Conservation (phyloP, 441 rosid genomes). For the Arabidopsis hybrid region DNA sequence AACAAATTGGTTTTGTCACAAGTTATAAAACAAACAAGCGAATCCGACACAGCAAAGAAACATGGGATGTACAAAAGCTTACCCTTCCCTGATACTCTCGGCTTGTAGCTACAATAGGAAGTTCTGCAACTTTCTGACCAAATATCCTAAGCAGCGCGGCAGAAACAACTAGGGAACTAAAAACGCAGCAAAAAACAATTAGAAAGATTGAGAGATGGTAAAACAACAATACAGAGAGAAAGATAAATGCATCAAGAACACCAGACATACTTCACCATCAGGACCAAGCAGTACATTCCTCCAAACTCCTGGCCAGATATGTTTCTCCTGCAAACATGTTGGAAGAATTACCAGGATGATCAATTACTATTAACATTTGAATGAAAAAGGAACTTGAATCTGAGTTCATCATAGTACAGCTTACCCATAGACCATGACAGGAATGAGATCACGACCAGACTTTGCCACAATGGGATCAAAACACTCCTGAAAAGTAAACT, state of each 20-base stretch:
- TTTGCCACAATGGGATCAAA: conserved; percentile 84
- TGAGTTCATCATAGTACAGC: conserved; percentile 26
- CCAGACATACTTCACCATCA: conserved; percentile 67
- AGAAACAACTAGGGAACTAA: conserved; percentile 81
- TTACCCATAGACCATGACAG: conserved; percentile 95
- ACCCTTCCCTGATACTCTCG: conserved; percentile 94
- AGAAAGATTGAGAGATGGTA: conserved; percentile 5
- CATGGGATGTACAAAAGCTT: conserved; percentile 23
- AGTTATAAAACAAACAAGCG: neutral
- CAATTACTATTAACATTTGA: neutral
- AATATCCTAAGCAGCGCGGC: conserved; percentile 93
- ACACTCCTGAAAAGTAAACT: conserved; percentile 57
- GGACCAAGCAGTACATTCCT: conserved; percentile 79
- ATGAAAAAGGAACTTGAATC: conserved; percentile 9
- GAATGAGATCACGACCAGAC: conserved; percentile 76
- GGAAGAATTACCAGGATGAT: neutral
- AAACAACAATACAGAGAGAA: neutral
- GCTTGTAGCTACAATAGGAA: conserved; percentile 92
- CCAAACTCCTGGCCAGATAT: conserved; percentile 95
- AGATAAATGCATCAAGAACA: neutral
- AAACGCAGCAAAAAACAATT: conserved; percentile 27
- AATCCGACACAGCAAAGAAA: neutral
- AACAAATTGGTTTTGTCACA: neutral
- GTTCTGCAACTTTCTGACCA: conserved; percentile 92
- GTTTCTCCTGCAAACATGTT: conserved; percentile 64